These are phyloP conservation scores for Secale cereale DNA, from an alignment of 176 grass and related monocot species.

Conservation along the genomic window DNA sequence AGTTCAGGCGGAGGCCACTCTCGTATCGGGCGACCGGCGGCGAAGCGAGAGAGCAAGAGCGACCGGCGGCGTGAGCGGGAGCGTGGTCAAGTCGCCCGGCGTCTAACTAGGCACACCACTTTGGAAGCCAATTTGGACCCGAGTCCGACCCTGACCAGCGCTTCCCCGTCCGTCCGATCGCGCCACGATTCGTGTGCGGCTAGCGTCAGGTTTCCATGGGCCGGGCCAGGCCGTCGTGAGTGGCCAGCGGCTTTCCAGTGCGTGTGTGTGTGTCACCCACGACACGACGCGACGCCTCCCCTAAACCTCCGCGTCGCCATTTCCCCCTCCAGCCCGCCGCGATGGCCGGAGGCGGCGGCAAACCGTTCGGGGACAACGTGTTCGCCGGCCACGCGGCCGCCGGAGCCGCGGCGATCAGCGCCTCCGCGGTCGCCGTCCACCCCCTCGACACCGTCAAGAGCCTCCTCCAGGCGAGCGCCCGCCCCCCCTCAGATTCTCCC, in stretches of 20 bases:
- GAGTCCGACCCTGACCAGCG: background rate
- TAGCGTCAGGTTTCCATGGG: background rate
- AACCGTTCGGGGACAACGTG: constrained; percentile 57
- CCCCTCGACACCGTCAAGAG: constrained; percentile 87
- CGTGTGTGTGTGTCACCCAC: background rate
- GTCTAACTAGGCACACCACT: background rate
- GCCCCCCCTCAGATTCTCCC: background rate
- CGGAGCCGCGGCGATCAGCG: constrained; percentile 44
- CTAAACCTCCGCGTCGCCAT: constrained; percentile 13
- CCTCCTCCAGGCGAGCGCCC: constrained; percentile 63
- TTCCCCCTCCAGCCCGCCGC: background rate
- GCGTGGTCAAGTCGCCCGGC: constrained; percentile 18
- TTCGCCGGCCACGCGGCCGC: constrained; percentile 65
- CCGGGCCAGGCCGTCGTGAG: background rate
- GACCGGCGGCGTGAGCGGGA: background rate
- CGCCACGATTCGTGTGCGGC: background rate
- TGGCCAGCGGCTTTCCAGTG: background rate
- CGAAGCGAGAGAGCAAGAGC: background rate
- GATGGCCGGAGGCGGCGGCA: constrained; percentile 55
- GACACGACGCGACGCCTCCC: background rate
- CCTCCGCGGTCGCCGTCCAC: constrained; percentile 57
- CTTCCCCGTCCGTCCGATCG: constrained; percentile 5
- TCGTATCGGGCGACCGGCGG: background rate
- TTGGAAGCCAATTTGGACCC: constrained; percentile 22
- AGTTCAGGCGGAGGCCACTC: background rate